Percentiles rank a stretch among this genome's conserved stretches.
Conservation (phyloP, 2,329 filamentous ascomycete genomes). For the Hirsutella minnesotensis region DNA sequence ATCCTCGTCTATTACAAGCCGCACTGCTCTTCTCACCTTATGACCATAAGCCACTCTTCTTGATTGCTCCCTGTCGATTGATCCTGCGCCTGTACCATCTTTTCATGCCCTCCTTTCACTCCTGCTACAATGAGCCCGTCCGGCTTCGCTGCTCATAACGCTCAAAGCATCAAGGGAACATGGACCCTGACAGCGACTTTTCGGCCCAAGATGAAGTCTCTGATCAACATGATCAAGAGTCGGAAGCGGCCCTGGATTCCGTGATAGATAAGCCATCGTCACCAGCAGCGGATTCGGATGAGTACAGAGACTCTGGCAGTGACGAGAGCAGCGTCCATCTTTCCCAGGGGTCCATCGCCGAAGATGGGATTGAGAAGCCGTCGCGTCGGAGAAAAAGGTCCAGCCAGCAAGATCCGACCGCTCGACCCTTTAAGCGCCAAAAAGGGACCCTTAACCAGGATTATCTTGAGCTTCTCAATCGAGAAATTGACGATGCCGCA, state of each 20-base stretch:
- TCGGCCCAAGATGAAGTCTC: constrained; percentile 4
- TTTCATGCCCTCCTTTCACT: too few species aligned
- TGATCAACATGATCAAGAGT: not conserved
- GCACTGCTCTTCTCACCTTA: too few species aligned
- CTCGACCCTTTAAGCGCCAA: constrained; percentile 32
- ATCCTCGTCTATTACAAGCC: too few species aligned
- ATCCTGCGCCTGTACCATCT: too few species aligned
- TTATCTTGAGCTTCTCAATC: constrained; percentile 43
- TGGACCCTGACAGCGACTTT: constrained; percentile 17
- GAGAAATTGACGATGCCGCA: constrained; percentile 43
- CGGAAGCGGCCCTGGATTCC: not conserved
- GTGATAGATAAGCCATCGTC: too few species aligned
- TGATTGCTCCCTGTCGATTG: too few species aligned
- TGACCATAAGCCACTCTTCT: too few species aligned
- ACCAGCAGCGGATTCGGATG: too few species aligned
- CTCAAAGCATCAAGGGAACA: constrained; percentile 12
- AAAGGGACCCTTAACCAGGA: constrained; percentile 28
- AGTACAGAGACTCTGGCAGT: too few species aligned
- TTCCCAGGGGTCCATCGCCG: not conserved
- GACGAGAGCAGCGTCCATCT: not conserved
- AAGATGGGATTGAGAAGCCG: not conserved
- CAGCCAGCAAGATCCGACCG: not conserved
- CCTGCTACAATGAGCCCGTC: constrained; percentile 5
- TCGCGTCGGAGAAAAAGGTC: not conserved
- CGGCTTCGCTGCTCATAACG: constrained; percentile 4